Conservation (phyloP, 2,329 filamentous ascomycete genomes). For the Aspergillus eucalypticola region DNA sequence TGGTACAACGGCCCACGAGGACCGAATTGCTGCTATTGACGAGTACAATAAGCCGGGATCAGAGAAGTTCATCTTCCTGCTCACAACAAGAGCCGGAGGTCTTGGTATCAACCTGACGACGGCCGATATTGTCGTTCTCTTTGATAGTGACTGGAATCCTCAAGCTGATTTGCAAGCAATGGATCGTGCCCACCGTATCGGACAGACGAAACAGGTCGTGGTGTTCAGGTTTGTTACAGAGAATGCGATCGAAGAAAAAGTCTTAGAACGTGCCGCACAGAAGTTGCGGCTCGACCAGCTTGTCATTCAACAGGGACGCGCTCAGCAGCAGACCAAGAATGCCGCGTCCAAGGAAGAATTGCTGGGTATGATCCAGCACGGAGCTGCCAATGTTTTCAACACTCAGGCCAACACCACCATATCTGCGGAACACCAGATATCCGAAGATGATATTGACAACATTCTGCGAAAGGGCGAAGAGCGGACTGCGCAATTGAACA, state of each 20-base stretch:
- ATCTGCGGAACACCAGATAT: constrained; percentile 63
- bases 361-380: constrained; percentile 97
- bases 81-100: constrained; percentile 93
- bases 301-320: constrained; percentile 95
- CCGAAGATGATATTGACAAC: constrained; percentile 85
- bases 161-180: constrained; percentile 98
- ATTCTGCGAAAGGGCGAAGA: constrained; percentile 85
- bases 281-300: constrained; percentile 95
- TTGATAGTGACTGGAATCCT: constrained; percentile 98
- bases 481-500: constrained; percentile 84
- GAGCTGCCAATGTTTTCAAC: constrained; percentile 90
- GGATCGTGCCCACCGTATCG: constrained; percentile 97
- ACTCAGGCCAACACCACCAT: constrained; percentile 65
- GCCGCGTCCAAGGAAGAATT: constrained; percentile 95
- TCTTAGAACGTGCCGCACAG: constrained; percentile 91
- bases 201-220: constrained; percentile 95
- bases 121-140: constrained; percentile 93
- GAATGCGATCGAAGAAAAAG: constrained; percentile 97
- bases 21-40: constrained; percentile 95
- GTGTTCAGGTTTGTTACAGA: constrained; percentile 98
- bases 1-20: constrained; percentile 93
- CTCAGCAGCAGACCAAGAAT: constrained; percentile 85
- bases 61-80: constrained; percentile 93
- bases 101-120: constrained; percentile 94
- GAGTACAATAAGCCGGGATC: constrained; percentile 96